Conservation (phyloP, 352 stramenopile species). For the Pseudoperonospora humuli region DNA sequence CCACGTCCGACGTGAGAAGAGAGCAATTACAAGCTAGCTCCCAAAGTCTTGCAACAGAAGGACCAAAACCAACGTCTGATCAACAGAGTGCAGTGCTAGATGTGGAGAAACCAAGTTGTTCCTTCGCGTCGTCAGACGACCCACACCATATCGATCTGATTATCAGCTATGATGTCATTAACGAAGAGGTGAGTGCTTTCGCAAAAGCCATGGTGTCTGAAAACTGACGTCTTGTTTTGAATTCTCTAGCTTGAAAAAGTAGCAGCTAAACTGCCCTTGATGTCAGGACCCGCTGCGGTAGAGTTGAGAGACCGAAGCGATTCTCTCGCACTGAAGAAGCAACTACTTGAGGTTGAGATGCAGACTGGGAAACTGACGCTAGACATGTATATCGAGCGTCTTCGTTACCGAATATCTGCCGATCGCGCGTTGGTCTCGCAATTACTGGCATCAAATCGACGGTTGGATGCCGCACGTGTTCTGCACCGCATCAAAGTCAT, state of each 20-base stretch:
- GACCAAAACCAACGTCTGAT: background rate
- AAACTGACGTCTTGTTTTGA: conserved; percentile 2
- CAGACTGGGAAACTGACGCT: conserved; percentile 69
- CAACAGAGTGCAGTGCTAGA: background rate
- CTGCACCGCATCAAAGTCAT: conserved; percentile 71
- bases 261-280: conserved; percentile 34
- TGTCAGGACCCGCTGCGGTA: conserved; percentile 24
- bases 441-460: conserved; percentile 34
- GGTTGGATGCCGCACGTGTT: conserved; percentile 56
- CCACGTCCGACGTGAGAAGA: conserved; percentile 12
- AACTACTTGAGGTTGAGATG: conserved; percentile 80
- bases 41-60: background rate
- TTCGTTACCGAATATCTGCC: conserved; percentile 38
- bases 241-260: conserved; percentile 51
- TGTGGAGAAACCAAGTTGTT: conserved; percentile 1
- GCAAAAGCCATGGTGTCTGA: background rate
- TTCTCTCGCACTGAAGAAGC: conserved; percentile 66
- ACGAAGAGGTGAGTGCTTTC: conserved; percentile 50
- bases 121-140: conserved; percentile 14
- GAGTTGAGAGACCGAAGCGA: conserved; percentile 55
- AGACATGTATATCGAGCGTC: conserved; percentile 51
- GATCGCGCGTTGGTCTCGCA: conserved; percentile 44
- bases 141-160: conserved; percentile 66
- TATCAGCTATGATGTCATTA: conserved; percentile 82
- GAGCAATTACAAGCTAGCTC: conserved; percentile 1